phyloP scores from a whole-genome alignment of 805 yeast species.

The Saccharomyces eubayanus region DNA sequence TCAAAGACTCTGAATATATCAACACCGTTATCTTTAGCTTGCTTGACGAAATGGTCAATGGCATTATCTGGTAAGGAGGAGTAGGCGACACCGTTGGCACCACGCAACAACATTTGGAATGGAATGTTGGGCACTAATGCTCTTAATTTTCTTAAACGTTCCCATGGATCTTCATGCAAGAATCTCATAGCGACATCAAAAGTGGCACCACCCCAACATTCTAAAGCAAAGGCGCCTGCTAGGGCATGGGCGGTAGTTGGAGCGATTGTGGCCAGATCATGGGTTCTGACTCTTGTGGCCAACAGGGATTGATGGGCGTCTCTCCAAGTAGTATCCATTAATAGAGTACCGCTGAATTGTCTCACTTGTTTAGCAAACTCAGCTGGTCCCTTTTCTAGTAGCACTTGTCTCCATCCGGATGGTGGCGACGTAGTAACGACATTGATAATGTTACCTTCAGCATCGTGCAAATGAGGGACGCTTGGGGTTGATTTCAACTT shows the following conservation, averaged over 20 bases:
- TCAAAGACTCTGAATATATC: slow-evolving; percentile 97
- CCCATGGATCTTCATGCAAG: slow-evolving; percentile 99
- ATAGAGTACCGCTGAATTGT: slow-evolving; percentile 70
- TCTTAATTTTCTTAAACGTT: slow-evolving; percentile 79
- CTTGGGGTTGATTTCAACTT: slow-evolving; percentile 68
- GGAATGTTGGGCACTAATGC: slow-evolving; percentile 94
- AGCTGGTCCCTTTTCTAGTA: slow-evolving; percentile 79
- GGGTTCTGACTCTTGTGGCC: slow-evolving; percentile 95
- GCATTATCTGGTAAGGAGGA: slow-evolving; percentile 97
- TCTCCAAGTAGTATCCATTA: slow-evolving; percentile 99
- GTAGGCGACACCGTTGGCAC: slow-evolving; percentile 99
- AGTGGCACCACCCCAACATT: slow-evolving; percentile 99
- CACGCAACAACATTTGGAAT: slow-evolving; percentile 97
- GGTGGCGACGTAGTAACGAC: slow-evolving; percentile 48
- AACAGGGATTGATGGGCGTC: slow-evolving; percentile 97
- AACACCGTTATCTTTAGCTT: slow-evolving; percentile 93
- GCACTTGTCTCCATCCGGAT: slow-evolving; percentile 86
- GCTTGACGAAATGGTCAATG: slow-evolving; percentile 89
- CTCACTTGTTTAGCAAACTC: slow-evolving; percentile 86
- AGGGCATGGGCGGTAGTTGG: slow-evolving; percentile 88
- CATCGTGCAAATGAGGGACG: slow-evolving; percentile 63
- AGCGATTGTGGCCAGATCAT: slow-evolving; percentile 86
- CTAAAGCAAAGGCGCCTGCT: slow-evolving; percentile 85
- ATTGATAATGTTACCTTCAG: slow-evolving; percentile 52
- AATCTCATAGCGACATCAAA: slow-evolving; percentile 98